A percentile compares a stretch with the other conserved stretches of the same genome.
phyloP scores from a whole-genome alignment of 2,329 filamentous ascomycete genomes.

The Fusarium denticulatum region DNA sequence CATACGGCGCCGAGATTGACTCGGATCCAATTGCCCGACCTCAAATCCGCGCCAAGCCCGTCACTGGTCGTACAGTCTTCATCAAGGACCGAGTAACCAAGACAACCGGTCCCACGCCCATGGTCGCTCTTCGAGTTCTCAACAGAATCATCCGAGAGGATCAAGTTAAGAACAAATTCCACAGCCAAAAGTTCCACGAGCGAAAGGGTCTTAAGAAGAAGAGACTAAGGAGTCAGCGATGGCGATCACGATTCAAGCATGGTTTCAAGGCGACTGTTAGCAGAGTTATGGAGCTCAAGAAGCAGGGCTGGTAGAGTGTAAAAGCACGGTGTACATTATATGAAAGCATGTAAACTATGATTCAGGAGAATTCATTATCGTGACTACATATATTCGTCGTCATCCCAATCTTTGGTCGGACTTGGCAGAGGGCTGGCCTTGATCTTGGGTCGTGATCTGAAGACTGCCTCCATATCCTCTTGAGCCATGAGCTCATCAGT shows the following conservation, averaged over 20 bases:
- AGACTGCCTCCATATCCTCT: constrained; percentile 84
- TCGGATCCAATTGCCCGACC: constrained; percentile 44
- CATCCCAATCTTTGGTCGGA: constrained; percentile 53
- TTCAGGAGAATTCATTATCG: constrained; percentile 22
- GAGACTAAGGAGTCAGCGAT: constrained; percentile 74
- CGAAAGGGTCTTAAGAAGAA: constrained; percentile 80
- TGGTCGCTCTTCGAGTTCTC: constrained; percentile 57
- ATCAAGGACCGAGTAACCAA: constrained; percentile 44
- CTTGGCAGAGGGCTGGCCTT: constrained; percentile 75
- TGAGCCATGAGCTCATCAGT: constrained; percentile 75
- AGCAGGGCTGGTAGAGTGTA: constrained; percentile 76
- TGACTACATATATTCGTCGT: constrained; percentile 40
- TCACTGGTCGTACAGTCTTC: constrained; percentile 54
- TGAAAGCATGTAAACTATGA: constrained; percentile 40
- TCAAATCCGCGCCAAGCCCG: constrained; percentile 44
- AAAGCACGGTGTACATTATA: constrained; percentile 42
- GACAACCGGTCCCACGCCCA: constrained; percentile 52
- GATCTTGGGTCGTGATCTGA: constrained; percentile 84
- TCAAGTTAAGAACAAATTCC: constrained; percentile 64
- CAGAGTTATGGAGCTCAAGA: constrained; percentile 75
- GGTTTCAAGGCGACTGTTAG: constrained; percentile 73
- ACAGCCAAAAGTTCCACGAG: constrained; percentile 76
- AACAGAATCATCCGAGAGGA: constrained; percentile 59
- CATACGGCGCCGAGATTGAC: constrained; percentile 23
- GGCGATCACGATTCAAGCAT: constrained; percentile 73